These are phyloP conservation scores for Suhomyces anneliseae DNA, from an alignment of 1,139 yeast species.

Conservation along the genomic window DNA sequence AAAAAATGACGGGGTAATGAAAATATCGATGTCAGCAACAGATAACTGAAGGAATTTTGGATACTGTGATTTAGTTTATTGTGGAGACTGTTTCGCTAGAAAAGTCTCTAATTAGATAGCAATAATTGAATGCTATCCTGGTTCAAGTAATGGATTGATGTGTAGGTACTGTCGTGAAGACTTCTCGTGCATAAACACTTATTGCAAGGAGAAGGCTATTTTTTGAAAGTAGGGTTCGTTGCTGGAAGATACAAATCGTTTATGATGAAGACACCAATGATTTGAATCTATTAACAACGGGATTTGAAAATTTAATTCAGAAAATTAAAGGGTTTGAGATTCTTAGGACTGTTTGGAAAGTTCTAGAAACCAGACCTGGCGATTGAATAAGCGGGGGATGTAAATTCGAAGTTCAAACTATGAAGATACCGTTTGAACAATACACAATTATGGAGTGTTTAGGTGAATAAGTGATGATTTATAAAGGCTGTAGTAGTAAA, in stretches of 20 bases:
- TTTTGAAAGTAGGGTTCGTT: background rate
- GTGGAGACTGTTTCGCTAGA: slow-evolving; percentile 9
- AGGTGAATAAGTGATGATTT: background rate
- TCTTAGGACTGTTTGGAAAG: too few species aligned
- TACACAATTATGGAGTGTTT: background rate
- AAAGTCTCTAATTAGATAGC: slow-evolving; percentile 6
- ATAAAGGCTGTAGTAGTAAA: background rate
- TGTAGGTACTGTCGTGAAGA: slow-evolving; percentile 39
- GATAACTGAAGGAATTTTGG: slow-evolving; percentile 13
- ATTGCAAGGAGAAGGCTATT: background rate
- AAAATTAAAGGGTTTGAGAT: too few species aligned
- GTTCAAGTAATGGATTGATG: slow-evolving; percentile 37
- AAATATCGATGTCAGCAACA: slow-evolving; percentile 16
- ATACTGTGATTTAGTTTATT: slow-evolving; percentile 3
- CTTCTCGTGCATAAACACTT: slow-evolving; percentile 47
- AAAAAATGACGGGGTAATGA: background rate
- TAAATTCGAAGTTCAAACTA: too few species aligned
- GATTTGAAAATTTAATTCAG: background rate
- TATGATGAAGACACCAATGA: background rate
- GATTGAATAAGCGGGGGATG: background rate
- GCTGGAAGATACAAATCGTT: slow-evolving; percentile 1
- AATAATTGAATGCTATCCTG: slow-evolving; percentile 38
- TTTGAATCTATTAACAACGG: background rate
- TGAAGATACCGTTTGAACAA: background rate
- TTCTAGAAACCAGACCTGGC: too few species aligned